Percentiles rank a stretch among this genome's conserved stretches.
phyloP scores from a whole-genome alignment of 2,329 filamentous ascomycete species.

The Grosmannia penicillata region DNA sequence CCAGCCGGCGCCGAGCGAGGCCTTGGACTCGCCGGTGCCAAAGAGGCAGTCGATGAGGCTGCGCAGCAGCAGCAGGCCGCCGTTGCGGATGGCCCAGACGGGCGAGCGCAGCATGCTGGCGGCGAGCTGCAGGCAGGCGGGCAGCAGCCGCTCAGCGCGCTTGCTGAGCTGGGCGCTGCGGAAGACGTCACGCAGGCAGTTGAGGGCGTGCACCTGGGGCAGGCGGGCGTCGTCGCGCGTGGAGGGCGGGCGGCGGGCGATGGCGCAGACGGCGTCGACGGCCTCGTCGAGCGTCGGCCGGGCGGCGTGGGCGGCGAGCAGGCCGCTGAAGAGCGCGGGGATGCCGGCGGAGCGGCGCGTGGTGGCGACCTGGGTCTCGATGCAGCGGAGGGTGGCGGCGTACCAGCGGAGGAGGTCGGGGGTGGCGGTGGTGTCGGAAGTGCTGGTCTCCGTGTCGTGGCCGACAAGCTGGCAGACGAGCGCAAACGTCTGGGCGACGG shows the following conservation, averaged over 20 bases:
- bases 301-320: constrained; percentile 51
- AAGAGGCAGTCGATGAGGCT: constrained; percentile 70
- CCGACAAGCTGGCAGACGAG: constrained; percentile 60
- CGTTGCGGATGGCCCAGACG: constrained; percentile 93
- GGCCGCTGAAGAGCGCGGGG: constrained; percentile 70
- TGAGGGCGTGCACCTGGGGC: constrained; percentile 87
- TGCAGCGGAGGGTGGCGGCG: constrained; percentile 50
- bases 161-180: constrained; percentile 64
- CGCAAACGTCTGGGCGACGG: constrained; percentile 77
- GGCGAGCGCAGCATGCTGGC: constrained; percentile 64
- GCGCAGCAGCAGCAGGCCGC: constrained; percentile 75
- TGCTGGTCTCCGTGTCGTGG: constrained; percentile 26
- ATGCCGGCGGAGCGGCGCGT: constrained; percentile 87
- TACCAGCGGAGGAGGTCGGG: constrained; percentile 56
- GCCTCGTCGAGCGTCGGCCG: constrained; percentile 48
- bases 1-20: constrained; percentile 44
- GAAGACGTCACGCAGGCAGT: constrained; percentile 85
- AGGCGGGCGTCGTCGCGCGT: constrained; percentile 49
- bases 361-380: constrained; percentile 62
- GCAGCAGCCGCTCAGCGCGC: constrained; percentile 59
- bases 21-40: constrained; percentile 59
- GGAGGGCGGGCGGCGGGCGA: constrained; percentile 38
- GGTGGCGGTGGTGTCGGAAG: constrained; percentile 15
- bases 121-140: constrained; percentile 62
- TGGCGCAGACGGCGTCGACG: constrained; percentile 45